A percentile compares a stretch with the other conserved stretches of the same genome.
These are phyloP conservation scores for Sicyos edulis DNA, from an alignment of 306 rosid genomes.

Conservation along the genomic window DNA sequence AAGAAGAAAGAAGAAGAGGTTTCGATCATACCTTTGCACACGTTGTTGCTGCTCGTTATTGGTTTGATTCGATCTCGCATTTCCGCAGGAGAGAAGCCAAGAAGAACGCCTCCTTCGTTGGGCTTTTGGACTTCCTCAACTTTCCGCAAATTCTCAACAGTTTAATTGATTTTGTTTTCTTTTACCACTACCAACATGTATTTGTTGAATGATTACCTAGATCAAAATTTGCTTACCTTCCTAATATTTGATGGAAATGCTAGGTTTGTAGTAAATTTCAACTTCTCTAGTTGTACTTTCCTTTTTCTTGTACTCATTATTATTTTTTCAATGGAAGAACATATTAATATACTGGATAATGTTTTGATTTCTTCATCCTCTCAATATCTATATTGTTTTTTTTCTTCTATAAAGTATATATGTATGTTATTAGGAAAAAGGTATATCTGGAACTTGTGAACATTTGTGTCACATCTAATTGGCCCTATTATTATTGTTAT, in stretches of 20 bases:
- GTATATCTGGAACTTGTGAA: neutral
- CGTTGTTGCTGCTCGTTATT: no score
- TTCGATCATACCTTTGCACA: no score
- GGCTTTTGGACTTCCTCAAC: no score
- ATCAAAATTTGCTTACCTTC: slow-evolving; percentile 5
- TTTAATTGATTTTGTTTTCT: neutral
- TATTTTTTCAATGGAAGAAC: slow-evolving; percentile 7
- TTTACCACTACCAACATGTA: no score
- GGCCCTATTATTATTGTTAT: neutral
- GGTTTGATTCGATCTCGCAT: no score
- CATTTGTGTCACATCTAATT: neutral
- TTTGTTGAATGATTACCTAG: slow-evolving; percentile 10
- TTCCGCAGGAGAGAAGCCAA: no score
- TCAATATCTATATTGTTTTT: neutral
- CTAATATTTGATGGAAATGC: slow-evolving; percentile 18
- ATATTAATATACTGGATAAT: neutral
- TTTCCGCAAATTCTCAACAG: no score
- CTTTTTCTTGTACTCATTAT: neutral
- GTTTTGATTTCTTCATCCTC: neutral
- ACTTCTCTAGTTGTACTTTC: neutral
- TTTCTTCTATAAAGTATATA: no score
- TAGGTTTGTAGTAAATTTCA: slow-evolving; percentile 8
- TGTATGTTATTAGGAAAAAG: no score
- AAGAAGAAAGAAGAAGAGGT: no score
- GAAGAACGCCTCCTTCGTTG: no score